phyloP scores from a whole-genome alignment of 2,329 filamentous ascomycete species.

The Raffaelea deltoideospora region DNA sequence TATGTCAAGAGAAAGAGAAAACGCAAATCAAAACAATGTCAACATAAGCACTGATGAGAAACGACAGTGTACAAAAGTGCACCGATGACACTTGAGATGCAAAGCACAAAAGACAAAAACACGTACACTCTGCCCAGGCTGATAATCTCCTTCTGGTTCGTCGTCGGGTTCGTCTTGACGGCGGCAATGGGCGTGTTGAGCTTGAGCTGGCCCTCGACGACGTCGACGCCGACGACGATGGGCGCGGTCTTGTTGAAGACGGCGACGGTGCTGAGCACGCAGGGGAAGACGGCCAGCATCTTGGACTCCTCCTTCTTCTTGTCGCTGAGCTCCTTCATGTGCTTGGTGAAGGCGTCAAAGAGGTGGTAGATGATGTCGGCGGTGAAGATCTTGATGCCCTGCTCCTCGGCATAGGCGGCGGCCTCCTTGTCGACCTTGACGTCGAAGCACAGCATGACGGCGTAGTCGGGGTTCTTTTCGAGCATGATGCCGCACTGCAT shows the following conservation, averaged over 20 bases:
- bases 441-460: conserved; percentile 99
- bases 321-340: conserved; percentile 76
- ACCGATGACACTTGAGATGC: no score
- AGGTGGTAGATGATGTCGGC: conserved; percentile 99
- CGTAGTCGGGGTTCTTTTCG: conserved; percentile 86
- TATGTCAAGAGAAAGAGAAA: background rate
- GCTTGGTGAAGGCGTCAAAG: conserved; percentile 90
- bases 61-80: no score
- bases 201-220: conserved; percentile 74
- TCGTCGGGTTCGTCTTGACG: conserved; percentile 66
- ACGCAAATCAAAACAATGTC: background rate
- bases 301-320: conserved; percentile 95
- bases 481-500: conserved; percentile 93
- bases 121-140: conserved; percentile 85
- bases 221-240: conserved; percentile 91
- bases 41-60: no score
- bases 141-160: conserved; percentile 71
- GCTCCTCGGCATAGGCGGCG: conserved; percentile 74
- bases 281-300: conserved; percentile 89
- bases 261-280: conserved; percentile 73
- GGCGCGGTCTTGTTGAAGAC: conserved; percentile 98
- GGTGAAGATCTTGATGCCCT: conserved; percentile 94
- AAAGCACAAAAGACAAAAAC: background rate
- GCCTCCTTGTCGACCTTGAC: conserved; percentile 99
- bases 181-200: conserved; percentile 82